Conservation (phyloP, 176 grass and related monocot genomes). For the Triticum timopheevii region DNA sequence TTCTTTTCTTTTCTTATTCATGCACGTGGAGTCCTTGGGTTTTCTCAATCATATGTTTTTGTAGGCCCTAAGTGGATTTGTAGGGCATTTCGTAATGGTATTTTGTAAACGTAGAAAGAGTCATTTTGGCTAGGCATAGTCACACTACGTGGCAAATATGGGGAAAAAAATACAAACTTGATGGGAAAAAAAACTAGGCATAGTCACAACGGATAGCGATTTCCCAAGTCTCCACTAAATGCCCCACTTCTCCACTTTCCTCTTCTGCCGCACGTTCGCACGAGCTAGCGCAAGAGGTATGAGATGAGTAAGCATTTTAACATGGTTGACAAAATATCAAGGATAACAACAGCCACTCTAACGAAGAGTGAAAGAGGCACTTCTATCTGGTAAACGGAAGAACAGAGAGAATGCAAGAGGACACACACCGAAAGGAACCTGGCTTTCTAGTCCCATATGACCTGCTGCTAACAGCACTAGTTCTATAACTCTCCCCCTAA, state of each 20-base stretch:
- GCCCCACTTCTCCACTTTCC: background rate
- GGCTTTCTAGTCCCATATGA: slow-evolving; percentile 46
- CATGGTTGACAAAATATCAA: background rate
- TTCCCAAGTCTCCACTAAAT: background rate
- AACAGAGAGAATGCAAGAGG: background rate
- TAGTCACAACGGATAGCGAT: background rate
- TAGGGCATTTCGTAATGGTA: background rate
- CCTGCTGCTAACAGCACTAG: slow-evolving; percentile 31
- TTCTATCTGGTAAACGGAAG: slow-evolving; percentile 1
- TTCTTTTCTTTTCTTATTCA: background rate
- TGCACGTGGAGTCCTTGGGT: background rate
- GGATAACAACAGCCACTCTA: background rate
- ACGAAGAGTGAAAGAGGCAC: background rate
- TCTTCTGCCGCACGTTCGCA: background rate
- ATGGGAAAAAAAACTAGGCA: no score
- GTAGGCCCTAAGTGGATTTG: background rate
- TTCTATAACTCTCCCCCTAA: slow-evolving; percentile 29
- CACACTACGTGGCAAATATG: no score
- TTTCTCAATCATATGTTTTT: background rate
- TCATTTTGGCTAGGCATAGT: no score
- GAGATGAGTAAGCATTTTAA: background rate
- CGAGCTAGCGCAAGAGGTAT: background rate
- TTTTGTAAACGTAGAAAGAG: background rate
- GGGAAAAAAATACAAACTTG: no score
- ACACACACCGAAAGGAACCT: slow-evolving; percentile 37